Evolutionary conservation across 148 eudicot species (phyloP), one percentile per base, ranked within the genome.

Genomic region (Rhododendron henanense): DNA sequence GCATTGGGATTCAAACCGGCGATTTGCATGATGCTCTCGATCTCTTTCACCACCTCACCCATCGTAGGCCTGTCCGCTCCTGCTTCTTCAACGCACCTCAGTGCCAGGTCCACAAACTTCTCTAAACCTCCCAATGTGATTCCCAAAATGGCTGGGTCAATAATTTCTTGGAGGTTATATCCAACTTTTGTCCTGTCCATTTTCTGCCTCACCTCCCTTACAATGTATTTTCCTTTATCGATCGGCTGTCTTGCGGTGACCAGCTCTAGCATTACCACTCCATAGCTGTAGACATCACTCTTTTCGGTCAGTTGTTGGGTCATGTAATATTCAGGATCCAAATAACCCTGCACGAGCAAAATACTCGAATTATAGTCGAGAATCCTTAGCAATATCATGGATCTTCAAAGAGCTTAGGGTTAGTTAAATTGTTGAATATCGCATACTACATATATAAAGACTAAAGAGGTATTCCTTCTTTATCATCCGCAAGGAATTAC

Each of bases 261-360:
- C 48, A 95, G 84, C 87, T 95, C 98, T 15, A 95, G 87, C 89
- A 95, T 84, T 50, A 95, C 90, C 14, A 95, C 93, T 28, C 96
- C 98, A 33, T 91, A 95, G 89, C 96, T 92, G 85, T 92, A 95
- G 47, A 95, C 95, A 13, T 95, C 98, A 75, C 98, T 95, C 90
- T 95, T 95, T 84, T 95, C 96, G 0, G 96, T 95, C 65, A 95
- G 74, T 44, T 94, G 93, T 69, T 91, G 91, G 5, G 98, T 93
- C 97, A 94, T 92, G 92, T 89, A 95, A 81, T 95, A 95, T 89
- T 95, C 98, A 10, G 98, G 98, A 88, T 95, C 98, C 90, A 95
- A 51, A 87, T 94, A 95, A 69, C 98, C 98, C 98, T 95, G 80
- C 87, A 87, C 5, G 33, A 84, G 28, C 5, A 79, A 59, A 63